Base-by-base conservation (phyloP, 2,329 filamentous ascomycete genomes). In the Coniochaeta ligniaria region DNA sequence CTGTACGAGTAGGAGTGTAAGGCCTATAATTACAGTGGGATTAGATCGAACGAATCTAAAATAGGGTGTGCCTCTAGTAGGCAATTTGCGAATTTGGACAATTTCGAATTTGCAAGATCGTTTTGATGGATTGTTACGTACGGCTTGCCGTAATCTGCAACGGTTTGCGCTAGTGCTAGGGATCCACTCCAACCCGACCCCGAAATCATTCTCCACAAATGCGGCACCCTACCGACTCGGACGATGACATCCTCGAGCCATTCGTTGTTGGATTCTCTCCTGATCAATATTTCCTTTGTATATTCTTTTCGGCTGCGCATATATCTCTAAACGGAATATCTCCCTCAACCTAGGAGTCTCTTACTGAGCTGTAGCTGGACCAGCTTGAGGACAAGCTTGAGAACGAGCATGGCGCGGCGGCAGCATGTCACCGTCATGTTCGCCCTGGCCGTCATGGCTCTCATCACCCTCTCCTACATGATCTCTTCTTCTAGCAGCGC, bases 391-490 rank as follows among this genome's bases (percentile, higher is more conserved):
- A 36, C 35, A 5, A 31, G 28, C 28, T 31, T 9, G 5, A 9
- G 6, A 14, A 12, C 35, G 35, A 52, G 14, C 31, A 85, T 85
- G 82, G 78, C 82, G 63, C 80, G 83, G 50, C 73, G 78, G 63
- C 77, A 79, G 64, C 80, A 84, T 66, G 71, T 86, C 61, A 76
- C 83, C 33, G 69, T 83, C 65, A 74, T 82, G 57, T 68, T 88
- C 63, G 70, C 85, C 57, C 68, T 87, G 65, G 78, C 80, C 65
- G 76, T 85, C 65, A 75, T 81, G 61, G 73, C 82, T 63, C 79
- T 88, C 68, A 75, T 84, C 59, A 79, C 83, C 67, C 65, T 90
- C 61, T 81, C 83, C 45, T 82, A 88, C 65, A 77, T 83, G 64
- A 82, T 86, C 65, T 82, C 86, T 65, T 82, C 85, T 2, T 41